These are phyloP conservation scores for Plectosphaerella sp. DNA, from an alignment of 2,329 filamentous ascomycete species.

Conservation along the genomic window DNA sequence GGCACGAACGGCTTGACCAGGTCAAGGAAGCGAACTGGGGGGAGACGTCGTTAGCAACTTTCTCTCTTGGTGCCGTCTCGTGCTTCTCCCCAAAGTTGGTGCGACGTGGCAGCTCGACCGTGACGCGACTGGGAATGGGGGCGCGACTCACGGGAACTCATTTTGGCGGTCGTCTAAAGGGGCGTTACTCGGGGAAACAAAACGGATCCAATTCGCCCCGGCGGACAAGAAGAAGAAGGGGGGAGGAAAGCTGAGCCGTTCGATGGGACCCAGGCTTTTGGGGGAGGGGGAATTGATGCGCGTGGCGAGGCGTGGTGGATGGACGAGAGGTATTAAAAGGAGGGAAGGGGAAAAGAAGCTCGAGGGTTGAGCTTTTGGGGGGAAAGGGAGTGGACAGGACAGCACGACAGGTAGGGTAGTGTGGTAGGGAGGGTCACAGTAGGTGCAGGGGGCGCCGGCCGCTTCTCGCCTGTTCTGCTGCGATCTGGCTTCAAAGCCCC, in stretches of 20 bases:
- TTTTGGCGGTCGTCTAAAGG: slow-evolving; percentile 37
- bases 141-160: slow-evolving; percentile 50
- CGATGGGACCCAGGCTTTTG: slow-evolving; percentile 10
- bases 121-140: slow-evolving; percentile 6
- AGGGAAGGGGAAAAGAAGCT: slow-evolving; percentile 23
- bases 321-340: slow-evolving; percentile 25
- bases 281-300: neutral
- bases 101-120: slow-evolving; percentile 4
- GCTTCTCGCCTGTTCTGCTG: slow-evolving; percentile 6
- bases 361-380: slow-evolving; percentile 16
- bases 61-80: neutral
- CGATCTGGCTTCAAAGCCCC: slow-evolving; percentile 39
- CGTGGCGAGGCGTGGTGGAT: slow-evolving; percentile 20
- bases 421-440: slow-evolving; percentile 1
- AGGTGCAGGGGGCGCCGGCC: neutral
- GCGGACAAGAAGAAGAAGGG: slow-evolving; percentile 25
- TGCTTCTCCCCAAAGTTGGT: slow-evolving; percentile 6
- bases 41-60: neutral
- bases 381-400: slow-evolving; percentile 6
- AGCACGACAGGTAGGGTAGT: neutral
- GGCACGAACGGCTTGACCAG: slow-evolving; percentile 99
- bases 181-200: slow-evolving; percentile 11
- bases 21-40: slow-evolving; percentile 93
- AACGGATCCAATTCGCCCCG: slow-evolving; percentile 29
- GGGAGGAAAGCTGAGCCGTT: slow-evolving; percentile 11